phyloP scores from a whole-genome alignment of 192 early-diverging fungal species.

The Backusella circina region DNA sequence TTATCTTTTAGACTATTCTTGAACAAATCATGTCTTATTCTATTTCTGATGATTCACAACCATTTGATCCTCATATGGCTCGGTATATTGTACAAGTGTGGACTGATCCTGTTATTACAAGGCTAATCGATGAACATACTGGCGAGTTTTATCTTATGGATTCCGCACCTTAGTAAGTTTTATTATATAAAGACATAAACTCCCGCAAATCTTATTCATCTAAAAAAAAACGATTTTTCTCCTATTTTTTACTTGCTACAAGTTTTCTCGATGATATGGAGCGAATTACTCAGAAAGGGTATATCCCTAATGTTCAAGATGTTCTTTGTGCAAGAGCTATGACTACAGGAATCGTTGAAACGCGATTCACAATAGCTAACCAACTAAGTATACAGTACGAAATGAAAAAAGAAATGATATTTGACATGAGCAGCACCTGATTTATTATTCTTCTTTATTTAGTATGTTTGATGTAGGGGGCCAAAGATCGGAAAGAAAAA shows the following conservation, averaged over 20 bases:
- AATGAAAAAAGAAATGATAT: neutral
- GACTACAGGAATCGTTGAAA: conserved; percentile 97
- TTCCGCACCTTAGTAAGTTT: conserved; percentile 78
- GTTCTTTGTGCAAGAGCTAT: conserved; percentile 92
- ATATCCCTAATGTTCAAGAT: conserved; percentile 90
- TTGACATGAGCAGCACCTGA: neutral
- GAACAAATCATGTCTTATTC: conserved; percentile 41
- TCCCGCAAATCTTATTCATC: neutral
- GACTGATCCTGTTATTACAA: conserved; percentile 56
- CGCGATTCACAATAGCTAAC: conserved; percentile 86
- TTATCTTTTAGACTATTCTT: neutral
- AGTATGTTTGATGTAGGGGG: conserved; percentile 79
- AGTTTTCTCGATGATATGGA: conserved; percentile 93
- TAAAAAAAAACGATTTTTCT: neutral
- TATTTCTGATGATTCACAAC: conserved; percentile 49
- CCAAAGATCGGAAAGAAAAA: conserved; percentile 65
- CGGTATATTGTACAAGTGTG: conserved; percentile 61
- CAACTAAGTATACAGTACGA: conserved; percentile 86
- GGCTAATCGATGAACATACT: conserved; percentile 52
- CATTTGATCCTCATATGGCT: conserved; percentile 65
- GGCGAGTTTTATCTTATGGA: conserved; percentile 81
- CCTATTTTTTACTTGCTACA: conserved; percentile 18
- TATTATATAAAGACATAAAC: conserved; percentile 3
- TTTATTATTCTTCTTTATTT: neutral
- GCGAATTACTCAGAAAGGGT: conserved; percentile 80